Evolutionary conservation across 2,329 filamentous ascomycete species (phyloP).

Genomic region (Fusarium vanettenii): DNA sequence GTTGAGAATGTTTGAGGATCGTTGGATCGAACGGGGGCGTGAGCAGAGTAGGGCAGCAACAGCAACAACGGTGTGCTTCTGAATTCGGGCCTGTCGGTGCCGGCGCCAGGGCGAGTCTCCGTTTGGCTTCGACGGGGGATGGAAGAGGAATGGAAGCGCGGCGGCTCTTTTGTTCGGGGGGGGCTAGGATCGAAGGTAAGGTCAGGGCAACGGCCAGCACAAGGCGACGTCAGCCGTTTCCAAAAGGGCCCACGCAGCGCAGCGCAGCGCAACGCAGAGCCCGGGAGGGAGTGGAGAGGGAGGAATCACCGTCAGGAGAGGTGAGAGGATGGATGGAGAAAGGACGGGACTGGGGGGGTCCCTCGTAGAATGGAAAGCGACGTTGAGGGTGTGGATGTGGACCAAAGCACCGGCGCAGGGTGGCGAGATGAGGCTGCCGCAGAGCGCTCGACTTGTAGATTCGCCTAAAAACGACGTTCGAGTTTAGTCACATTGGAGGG

Average conservation of each 20-base stretch:
- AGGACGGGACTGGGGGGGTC: slow-evolving; percentile 10
- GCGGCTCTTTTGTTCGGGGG: slow-evolving; percentile 46
- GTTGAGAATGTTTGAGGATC: slow-evolving; percentile 33
- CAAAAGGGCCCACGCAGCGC: slow-evolving; percentile 34
- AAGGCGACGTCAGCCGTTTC: slow-evolving; percentile 39
- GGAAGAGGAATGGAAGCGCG: slow-evolving; percentile 43
- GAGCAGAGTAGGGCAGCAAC: slow-evolving; percentile 24
- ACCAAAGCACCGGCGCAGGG: slow-evolving; percentile 31
- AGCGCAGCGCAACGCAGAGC: not conserved
- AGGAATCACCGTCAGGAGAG: slow-evolving; percentile 5
- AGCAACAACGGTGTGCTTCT: slow-evolving; percentile 22
- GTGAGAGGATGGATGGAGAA: slow-evolving; percentile 28
- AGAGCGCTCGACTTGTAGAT: slow-evolving; percentile 3
- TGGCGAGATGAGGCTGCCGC: slow-evolving; percentile 42
- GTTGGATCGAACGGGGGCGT: slow-evolving; percentile 39
- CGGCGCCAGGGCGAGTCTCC: slow-evolving; percentile 28
- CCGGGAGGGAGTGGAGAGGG: slow-evolving; percentile 20
- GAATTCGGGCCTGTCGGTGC: slow-evolving; percentile 31
- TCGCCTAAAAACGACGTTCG: slow-evolving; percentile 33
- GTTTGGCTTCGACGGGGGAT: slow-evolving; percentile 40
- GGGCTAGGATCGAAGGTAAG: slow-evolving; percentile 42
- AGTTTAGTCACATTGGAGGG: slow-evolving; percentile 28
- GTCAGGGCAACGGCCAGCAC: slow-evolving; percentile 31
- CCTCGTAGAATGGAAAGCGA: not conserved
- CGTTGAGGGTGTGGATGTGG: slow-evolving; percentile 30